Percentiles rank a stretch among this genome's conserved stretches.
phyloP scores from a whole-genome alignment of 2,329 filamentous ascomycete species.

The Fusarium hostae region DNA sequence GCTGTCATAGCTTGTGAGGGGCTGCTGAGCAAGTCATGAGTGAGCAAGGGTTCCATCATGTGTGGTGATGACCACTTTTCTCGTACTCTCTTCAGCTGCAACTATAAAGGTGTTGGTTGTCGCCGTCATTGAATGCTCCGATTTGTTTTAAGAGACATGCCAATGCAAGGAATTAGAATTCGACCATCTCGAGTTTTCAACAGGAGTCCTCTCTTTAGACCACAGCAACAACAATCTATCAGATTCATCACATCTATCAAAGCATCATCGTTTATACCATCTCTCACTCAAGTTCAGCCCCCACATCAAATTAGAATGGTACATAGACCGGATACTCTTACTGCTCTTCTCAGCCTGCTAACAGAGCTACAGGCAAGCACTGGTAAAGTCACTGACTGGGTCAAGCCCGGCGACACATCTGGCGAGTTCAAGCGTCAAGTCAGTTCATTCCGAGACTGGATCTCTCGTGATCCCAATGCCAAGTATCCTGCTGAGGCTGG shows the following conservation, averaged over 20 bases:
- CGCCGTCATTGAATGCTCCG: conserved; percentile 28
- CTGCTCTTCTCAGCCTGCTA: conserved; percentile 8
- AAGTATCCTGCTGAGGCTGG: conserved; percentile 87
- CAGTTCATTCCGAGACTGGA: conserved; percentile 83
- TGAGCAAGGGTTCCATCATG: conserved; percentile 24
- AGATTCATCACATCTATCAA: conserved; percentile 25
- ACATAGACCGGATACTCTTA: not conserved
- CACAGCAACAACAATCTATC: conserved; percentile 10
- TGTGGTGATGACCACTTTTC: conserved; percentile 27
- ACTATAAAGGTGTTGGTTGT: conserved; percentile 39
- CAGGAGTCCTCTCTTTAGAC: conserved; percentile 3
- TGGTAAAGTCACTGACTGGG: conserved; percentile 80
- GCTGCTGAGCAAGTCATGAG: conserved; percentile 43
- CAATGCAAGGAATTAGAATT: conserved; percentile 31
- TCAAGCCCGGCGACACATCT: conserved; percentile 77
- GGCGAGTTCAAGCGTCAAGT: conserved; percentile 94
- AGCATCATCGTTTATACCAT: not conserved
- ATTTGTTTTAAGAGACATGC: conserved; percentile 32
- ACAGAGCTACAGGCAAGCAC: conserved; percentile 36
- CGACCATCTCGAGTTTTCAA: conserved; percentile 32
- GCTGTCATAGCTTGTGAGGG: conserved; percentile 23
- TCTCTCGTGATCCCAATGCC: conserved; percentile 77
- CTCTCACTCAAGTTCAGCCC: not conserved
- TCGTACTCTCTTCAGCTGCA: not conserved
- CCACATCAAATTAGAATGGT: conserved; percentile 43